Evolutionary conservation across 306 rosid genomes (phyloP).

Genomic region (Dryas alaskensis): DNA sequence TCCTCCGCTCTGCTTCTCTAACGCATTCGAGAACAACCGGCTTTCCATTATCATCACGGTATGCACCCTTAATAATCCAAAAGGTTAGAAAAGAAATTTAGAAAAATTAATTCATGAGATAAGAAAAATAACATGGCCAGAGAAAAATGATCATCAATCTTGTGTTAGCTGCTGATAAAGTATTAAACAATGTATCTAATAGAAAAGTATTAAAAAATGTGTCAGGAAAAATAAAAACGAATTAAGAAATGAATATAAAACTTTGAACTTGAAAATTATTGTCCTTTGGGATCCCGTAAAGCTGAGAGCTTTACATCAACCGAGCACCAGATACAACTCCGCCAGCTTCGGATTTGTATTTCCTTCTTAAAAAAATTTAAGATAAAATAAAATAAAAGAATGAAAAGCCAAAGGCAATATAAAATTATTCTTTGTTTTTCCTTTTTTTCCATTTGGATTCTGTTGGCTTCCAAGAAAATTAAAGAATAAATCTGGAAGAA

Average conservation of each 20-base stretch:
- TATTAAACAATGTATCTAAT: background rate
- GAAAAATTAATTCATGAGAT: background rate
- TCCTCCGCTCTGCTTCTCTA: slow-evolving; percentile 87
- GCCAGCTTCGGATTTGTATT: background rate
- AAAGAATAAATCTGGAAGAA: background rate
- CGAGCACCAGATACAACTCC: background rate
- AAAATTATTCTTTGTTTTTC: background rate
- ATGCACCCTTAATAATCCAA: slow-evolving; percentile 63
- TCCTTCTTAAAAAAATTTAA: background rate
- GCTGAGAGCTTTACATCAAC: background rate
- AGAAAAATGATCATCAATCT: slow-evolving; percentile 11
- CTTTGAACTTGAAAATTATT: background rate
- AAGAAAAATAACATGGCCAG: background rate
- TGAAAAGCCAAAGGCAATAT: background rate
- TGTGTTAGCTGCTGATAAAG: background rate
- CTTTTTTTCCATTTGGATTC: background rate
- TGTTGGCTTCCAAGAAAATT: background rate
- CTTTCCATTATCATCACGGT: slow-evolving; percentile 87
- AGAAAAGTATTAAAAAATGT: background rate
- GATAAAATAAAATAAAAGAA: background rate
- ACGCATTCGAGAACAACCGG: slow-evolving; percentile 91
- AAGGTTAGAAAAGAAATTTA: background rate
- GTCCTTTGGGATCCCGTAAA: background rate
- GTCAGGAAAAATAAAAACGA: background rate
- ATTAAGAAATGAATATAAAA: background rate